These are phyloP conservation scores for Hypericum androsaemum DNA, from an alignment of 345 rosid species.

Conservation along the genomic window DNA sequence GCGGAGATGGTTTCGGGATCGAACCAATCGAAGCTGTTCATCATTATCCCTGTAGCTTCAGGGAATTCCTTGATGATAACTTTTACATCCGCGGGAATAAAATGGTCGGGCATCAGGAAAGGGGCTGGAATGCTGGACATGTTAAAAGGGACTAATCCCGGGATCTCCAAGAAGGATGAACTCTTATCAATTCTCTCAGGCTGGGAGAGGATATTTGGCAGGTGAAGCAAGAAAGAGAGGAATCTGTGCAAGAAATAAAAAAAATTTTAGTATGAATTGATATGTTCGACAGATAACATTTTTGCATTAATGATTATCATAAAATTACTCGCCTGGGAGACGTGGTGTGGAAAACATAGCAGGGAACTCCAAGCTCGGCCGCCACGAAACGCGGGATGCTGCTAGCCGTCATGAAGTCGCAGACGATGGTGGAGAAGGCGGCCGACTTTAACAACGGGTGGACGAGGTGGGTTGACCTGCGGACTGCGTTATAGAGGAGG, in stretches of 20 bases:
- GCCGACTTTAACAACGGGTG: not conserved
- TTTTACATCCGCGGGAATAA: not conserved
- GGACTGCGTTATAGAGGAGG: not conserved
- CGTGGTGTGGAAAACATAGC: not conserved
- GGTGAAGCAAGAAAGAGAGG: not conserved
- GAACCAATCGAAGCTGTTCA: constrained; percentile 9
- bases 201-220: not conserved
- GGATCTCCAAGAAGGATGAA: not conserved
- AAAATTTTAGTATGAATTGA: no score
- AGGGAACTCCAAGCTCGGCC: constrained; percentile 5
- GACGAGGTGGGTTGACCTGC: constrained; percentile 5
- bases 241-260: not conserved
- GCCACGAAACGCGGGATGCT: not conserved
- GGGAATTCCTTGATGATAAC: not conserved
- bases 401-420: not conserved
- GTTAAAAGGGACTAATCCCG: not conserved
- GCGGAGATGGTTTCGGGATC: constrained; percentile 4
- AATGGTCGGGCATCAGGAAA: not conserved
- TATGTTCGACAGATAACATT: no score
- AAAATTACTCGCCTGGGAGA: not conserved
- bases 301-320: no score
- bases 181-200: not conserved
- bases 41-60: constrained; percentile 1
- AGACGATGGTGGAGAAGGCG: constrained; percentile 1
- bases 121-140: constrained; percentile 3